These are phyloP conservation scores for Cryptosporidium canis DNA, from an alignment of 169 alveolate species.

Conservation along the genomic window DNA sequence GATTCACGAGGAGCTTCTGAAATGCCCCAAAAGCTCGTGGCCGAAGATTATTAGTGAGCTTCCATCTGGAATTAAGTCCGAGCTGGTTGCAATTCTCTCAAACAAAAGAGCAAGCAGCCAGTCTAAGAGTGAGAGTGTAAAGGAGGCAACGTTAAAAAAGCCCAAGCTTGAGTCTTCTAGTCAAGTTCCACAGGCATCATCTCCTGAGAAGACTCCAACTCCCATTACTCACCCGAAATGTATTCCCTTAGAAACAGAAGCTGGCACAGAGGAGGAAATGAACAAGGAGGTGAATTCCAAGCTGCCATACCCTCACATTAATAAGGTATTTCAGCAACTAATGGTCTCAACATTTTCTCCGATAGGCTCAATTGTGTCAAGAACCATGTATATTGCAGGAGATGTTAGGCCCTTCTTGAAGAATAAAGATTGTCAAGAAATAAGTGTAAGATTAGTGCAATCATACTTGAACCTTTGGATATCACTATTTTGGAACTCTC, in stretches of 20 bases:
- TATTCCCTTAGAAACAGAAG: not conserved
- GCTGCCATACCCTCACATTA: not conserved
- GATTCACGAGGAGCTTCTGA: slow-evolving; percentile 32
- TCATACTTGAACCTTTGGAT: slow-evolving; percentile 59
- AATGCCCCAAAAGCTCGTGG: slow-evolving; percentile 58
- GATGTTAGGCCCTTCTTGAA: slow-evolving; percentile 30
- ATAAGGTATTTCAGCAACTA: slow-evolving; percentile 7
- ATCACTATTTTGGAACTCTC: slow-evolving; percentile 37
- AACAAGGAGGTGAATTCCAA: not conserved
- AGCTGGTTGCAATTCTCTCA: slow-evolving; percentile 54
- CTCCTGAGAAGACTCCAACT: not conserved
- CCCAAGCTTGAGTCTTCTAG: not conserved
- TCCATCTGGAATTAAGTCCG: slow-evolving; percentile 44
- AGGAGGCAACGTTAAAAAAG: not conserved
- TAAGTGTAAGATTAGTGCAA: slow-evolving; percentile 35
- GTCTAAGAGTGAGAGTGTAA: not conserved
- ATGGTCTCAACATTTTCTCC: slow-evolving; percentile 70
- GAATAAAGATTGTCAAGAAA: slow-evolving; percentile 23
- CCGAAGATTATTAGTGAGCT: slow-evolving; percentile 30
- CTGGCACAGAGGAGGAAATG: not conserved
- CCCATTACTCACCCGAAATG: not conserved
- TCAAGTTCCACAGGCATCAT: not conserved
- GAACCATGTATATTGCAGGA: slow-evolving; percentile 70
- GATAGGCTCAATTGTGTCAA: slow-evolving; percentile 11
- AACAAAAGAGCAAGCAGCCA: slow-evolving; percentile 15